phyloP scores from a whole-genome alignment of 352 stramenopile genomes.

The Phytophthora megakarya region DNA sequence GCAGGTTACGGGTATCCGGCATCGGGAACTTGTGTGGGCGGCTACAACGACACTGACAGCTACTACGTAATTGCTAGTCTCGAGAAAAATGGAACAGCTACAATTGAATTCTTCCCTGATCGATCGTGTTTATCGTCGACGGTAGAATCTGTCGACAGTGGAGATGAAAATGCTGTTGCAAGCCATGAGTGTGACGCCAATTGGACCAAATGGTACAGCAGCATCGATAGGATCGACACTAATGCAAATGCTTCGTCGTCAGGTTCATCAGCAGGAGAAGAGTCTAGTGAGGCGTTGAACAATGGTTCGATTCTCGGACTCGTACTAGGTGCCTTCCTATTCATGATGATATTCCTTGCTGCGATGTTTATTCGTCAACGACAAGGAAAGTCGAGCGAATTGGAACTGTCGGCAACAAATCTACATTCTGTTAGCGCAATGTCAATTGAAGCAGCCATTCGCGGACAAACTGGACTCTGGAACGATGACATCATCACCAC shows the following conservation, averaged over 20 bases:
- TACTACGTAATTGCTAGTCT: conserved; percentile 28
- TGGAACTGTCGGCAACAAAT: conserved; percentile 2
- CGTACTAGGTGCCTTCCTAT: neutral
- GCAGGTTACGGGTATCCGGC: conserved; percentile 15
- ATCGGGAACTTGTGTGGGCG: conserved; percentile 9
- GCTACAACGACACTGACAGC: conserved; percentile 12
- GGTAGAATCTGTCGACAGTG: conserved; percentile 6
- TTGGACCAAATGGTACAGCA: conserved; percentile 30
- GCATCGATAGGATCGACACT: conserved; percentile 8
- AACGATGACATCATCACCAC: conserved; percentile 41
- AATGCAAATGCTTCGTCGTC: neutral
- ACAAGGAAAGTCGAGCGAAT: conserved; percentile 1
- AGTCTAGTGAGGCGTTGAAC: neutral
- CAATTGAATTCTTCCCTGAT: conserved; percentile 14
- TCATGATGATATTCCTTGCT: conserved; percentile 3
- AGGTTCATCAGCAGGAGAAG: neutral
- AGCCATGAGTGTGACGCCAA: conserved; percentile 21
- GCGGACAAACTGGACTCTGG: conserved; percentile 29
- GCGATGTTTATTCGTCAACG: conserved; percentile 3
- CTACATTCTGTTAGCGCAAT: neutral
- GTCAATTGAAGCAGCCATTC: conserved; percentile 14
- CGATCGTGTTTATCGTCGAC: conserved; percentile 17
- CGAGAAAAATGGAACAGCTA: conserved; percentile 16
- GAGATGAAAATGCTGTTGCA: conserved; percentile 7
- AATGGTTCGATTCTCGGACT: conserved; percentile 11